Conservation (phyloP, 2,329 filamentous ascomycete species). For the Cladobotryum protrusum region DNA sequence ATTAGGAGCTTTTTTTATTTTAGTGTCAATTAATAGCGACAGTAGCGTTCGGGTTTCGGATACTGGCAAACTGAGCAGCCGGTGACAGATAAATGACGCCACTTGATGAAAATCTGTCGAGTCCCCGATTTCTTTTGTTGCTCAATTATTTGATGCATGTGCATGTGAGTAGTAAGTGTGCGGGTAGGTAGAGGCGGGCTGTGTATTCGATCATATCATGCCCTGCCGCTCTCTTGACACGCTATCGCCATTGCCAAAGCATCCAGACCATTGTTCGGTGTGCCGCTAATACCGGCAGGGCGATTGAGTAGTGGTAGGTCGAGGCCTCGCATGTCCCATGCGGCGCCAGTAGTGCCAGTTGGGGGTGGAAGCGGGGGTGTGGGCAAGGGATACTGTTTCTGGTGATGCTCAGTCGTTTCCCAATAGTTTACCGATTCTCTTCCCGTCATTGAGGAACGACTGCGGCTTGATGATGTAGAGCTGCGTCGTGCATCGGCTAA, state of each 20-base stretch:
- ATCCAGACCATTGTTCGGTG: constrained; percentile 49
- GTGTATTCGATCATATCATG: too few species aligned
- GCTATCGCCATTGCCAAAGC: constrained; percentile 49
- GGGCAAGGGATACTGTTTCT: constrained; percentile 30
- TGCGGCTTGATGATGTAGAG: constrained; percentile 26
- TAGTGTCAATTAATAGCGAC: neutral
- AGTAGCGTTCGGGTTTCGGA: neutral
- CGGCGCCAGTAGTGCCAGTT: constrained; percentile 23
- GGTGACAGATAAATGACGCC: neutral
- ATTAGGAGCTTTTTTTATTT: constrained; percentile 5
- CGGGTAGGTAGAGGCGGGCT: too few species aligned
- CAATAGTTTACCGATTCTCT: constrained; percentile 26
- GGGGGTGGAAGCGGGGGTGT: constrained; percentile 24
- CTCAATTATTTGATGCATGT: too few species aligned
- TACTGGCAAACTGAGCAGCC: neutral
- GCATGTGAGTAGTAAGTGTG: too few species aligned
- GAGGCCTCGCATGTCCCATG: constrained; percentile 43
- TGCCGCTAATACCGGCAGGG: constrained; percentile 31
- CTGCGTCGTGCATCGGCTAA: constrained; percentile 28
- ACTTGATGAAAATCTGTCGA: neutral
- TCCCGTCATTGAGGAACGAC: constrained; percentile 23
- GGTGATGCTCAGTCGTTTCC: constrained; percentile 32
- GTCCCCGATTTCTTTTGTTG: neutral
- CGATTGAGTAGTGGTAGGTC: constrained; percentile 40
- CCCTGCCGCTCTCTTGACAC: constrained; percentile 37